phyloP scores from a whole-genome alignment of 257 asterid species.

The Gardenia jasminoides region DNA sequence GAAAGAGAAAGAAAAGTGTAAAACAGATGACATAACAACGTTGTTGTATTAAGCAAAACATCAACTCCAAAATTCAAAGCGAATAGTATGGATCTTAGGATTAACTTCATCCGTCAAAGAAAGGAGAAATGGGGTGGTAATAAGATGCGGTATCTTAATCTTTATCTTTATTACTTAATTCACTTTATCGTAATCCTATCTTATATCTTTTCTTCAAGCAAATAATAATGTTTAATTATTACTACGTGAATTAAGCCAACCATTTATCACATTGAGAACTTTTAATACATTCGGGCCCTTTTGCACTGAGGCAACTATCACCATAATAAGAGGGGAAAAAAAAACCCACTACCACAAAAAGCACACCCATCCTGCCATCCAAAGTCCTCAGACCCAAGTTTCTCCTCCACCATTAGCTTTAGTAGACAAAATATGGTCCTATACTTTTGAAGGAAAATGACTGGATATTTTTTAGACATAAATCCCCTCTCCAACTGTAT shows the following conservation, averaged over 20 bases:
- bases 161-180: too few species aligned
- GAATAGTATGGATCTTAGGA: too few species aligned
- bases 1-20: too few species aligned
- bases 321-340: not conserved
- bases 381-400: not conserved
- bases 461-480: slow-evolving; percentile 6
- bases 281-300: not conserved
- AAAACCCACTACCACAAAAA: not conserved
- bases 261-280: not conserved
- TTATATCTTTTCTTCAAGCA: not conserved
- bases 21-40: too few species aligned
- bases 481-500: not conserved
- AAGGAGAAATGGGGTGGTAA: too few species aligned
- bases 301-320: not conserved
- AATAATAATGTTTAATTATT: too few species aligned
- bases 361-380: not conserved
- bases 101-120: too few species aligned
- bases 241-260: not conserved
- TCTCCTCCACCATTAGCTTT: not conserved
- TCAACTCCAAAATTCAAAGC: too few species aligned
- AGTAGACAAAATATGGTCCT: not conserved
- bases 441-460: slow-evolving; percentile 16
- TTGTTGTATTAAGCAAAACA: too few species aligned
- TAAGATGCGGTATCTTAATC: too few species aligned
- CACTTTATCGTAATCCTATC: too few species aligned